Evolutionary conservation across 2,329 filamentous ascomycete species (phyloP), one percentile per base, ranked within the genome.

Genomic region (Neonectria ditissima): DNA sequence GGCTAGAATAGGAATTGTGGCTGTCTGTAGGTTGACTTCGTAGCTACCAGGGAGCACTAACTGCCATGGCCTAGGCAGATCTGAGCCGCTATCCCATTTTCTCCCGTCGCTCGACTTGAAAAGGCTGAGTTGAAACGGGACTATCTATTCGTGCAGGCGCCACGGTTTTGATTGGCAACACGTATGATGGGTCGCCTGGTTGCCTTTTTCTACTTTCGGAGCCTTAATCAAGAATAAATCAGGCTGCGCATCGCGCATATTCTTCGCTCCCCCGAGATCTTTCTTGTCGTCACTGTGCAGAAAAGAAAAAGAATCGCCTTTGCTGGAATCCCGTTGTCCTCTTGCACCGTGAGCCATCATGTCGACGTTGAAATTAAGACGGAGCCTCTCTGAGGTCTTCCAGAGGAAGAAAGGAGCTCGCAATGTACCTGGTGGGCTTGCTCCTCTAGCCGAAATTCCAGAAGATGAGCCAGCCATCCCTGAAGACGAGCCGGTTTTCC

Each of bases 321-420:
- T n/a, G n/a, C n/a, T 20, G 5, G 5, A 13, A 24, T 11, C 20
- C 5, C 24, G 41, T 24, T 11, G 20, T 44, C 41, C 10, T 24
- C 13, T 22, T 5, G 41, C 3, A 3, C 22, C 5, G 3, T 11
- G 4, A 13, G 11, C 13, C 20, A 44, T 22, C 37, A 59, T 59
- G 57, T 55, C 48, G 2, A 11, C 30, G 30, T 32, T 32, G 10
- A 59, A n/a, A 16, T n/a, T 59, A 16, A 55, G 28, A 55, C 57
- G 50, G 3, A 59, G 57, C 50, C 28, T 59, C 14, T 59, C 57
- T 6, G 57, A 52, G 13, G 39, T 59, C 11, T 47, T 59, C 9
- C 34, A 50, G 4, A 18, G 26, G 3, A 59, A 59, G 1, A 59
- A 59, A 22, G 16, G 20, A 5, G 24, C 18, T 14, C 11, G 16